Base-by-base conservation (phyloP, 345 rosid species). In the Pistacia integerrima region DNA sequence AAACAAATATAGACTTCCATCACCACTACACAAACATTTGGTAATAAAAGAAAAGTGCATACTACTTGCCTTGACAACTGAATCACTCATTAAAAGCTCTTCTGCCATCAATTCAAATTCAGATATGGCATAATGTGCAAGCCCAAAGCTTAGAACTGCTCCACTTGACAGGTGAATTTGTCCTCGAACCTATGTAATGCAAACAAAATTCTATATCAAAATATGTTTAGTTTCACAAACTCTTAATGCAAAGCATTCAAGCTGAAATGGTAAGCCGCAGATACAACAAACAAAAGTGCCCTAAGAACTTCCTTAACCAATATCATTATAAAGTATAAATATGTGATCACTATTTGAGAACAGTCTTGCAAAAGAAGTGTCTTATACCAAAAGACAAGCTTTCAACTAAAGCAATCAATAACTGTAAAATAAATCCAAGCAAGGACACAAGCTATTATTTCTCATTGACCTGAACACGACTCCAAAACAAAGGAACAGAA, bases 71-170 rank as follows among this genome's bases (percentile, higher is more conserved):
- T 87, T 90, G 77, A 90, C 74, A 78, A 84, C 73, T 25, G 94
- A 88, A 74, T 90, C 92, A 22, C 94, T 87, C 92, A 88, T 87
- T 78, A 90, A 78, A 78, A 90, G 90, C 75, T 88, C 94, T 84
- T 90, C 94, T 36, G 92, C 91, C 90, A 90, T 87, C 83, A 90
- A 80, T 79, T 90, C 94, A 75, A 90, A 90, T 70, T 85, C 92
- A 1, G 91, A 90, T 30, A 87, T 75, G 48, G 89, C 85, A 80
- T 76, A 86, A 81, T 86, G 94, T 0, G 90, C 84, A 75, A 88
- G 86, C 65, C 92, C 94, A 81, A 90, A 90, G 84, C 92, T 90
- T 79, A 90, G 61, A 64, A 78, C 78, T 70, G 88, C 90, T 67
- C 87, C 82, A 63, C 82, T 62, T 8, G 88, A 87, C 59, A 90